Percentiles rank a stretch among this genome's conserved stretches.
These are phyloP conservation scores for Amanita molliuscula DNA, from an alignment of 768 basidiomycete species.

Conservation along the genomic window DNA sequence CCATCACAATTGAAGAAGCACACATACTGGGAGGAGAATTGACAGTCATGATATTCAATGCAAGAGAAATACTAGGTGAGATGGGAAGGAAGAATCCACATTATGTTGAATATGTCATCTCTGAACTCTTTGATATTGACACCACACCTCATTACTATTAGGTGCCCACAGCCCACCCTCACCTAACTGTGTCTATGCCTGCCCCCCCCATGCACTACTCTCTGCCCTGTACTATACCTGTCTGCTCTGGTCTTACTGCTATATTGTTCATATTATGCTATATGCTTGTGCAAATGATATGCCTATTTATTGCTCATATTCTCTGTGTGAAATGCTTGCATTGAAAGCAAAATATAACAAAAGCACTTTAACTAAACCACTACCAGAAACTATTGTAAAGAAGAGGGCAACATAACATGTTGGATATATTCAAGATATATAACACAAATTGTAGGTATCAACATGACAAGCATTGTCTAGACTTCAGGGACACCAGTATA, in stretches of 20 bases:
- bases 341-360: neutral
- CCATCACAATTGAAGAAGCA: constrained; percentile 15
- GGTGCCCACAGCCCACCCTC: neutral
- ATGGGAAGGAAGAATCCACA: constrained; percentile 14
- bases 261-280: neutral
- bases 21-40: constrained; percentile 18
- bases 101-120: constrained; percentile 14
- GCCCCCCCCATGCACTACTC: neutral
- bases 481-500: constrained; percentile 4
- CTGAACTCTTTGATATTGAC: constrained; percentile 12
- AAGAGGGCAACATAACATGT: neutral
- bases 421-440: neutral
- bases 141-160: neutral
- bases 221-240: neutral
- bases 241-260: neutral
- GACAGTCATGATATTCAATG: constrained; percentile 12
- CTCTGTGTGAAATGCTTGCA: neutral
- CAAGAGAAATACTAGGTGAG: constrained; percentile 16
- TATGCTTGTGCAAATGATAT: neutral
- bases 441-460: neutral
- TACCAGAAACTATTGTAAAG: neutral
- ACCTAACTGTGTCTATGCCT: neutral
- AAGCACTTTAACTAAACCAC: neutral
- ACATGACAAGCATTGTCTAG: neutral
- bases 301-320: neutral